Evolutionary conservation across 306 rosid genomes (phyloP).

Genomic region (Oemleria cerasiformis): DNA sequence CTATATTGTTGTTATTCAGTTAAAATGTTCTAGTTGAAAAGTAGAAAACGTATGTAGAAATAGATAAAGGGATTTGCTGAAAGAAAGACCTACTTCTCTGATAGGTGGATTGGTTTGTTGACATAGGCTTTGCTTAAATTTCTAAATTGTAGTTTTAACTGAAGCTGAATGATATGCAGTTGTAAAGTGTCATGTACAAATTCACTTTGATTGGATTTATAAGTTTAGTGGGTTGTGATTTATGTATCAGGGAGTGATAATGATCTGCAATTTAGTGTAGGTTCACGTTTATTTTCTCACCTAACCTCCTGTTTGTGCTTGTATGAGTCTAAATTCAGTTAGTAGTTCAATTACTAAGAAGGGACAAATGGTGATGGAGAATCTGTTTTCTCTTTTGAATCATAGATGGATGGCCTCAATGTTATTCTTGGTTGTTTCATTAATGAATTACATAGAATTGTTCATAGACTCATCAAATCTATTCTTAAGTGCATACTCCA

Average conservation of each 20-base stretch:
- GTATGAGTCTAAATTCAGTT: not conserved
- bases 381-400: slow-evolving; percentile 10
- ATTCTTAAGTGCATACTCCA: not conserved
- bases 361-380: slow-evolving; percentile 23
- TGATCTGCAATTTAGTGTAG: not conserved
- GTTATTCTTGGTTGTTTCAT: slow-evolving; percentile 18
- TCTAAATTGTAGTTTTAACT: not conserved
- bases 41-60: not conserved
- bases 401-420: slow-evolving; percentile 15
- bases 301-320: slow-evolving; percentile 12
- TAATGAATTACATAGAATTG: slow-evolving; percentile 20
- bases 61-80: not conserved
- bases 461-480: slow-evolving; percentile 26
- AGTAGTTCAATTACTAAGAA: slow-evolving; percentile 25
- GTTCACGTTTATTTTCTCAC: not conserved
- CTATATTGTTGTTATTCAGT: not conserved
- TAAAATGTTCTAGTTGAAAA: not conserved
- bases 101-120: not conserved
- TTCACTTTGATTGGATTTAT: not conserved
- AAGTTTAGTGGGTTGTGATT: not conserved
- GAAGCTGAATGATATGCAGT: not conserved
- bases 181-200: not conserved
- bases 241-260: not conserved
- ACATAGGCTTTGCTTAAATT: not conserved
- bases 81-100: not conserved